Evolutionary conservation across 768 basidiomycete genomes (phyloP).

Genomic region (Lanmaoa pseudosensibilis): DNA sequence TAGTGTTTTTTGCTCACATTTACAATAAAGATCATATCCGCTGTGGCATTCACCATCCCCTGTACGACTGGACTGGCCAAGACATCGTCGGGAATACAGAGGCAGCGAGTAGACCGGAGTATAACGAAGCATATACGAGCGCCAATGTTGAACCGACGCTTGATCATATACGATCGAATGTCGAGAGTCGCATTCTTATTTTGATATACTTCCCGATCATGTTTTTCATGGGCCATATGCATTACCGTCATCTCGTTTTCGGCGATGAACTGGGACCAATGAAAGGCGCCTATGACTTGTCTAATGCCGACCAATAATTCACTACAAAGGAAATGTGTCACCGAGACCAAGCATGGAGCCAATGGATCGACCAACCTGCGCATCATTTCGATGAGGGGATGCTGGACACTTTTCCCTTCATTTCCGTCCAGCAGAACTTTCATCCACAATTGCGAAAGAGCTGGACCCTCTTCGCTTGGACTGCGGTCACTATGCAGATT

Average conservation of each 20-base stretch:
- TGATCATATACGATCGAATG: conserved; percentile 13
- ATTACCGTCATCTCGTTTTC: background rate
- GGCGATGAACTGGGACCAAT: conserved; percentile 12
- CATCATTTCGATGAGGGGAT: conserved; percentile 3
- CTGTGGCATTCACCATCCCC: conserved; percentile 9
- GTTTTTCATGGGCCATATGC: conserved; percentile 6
- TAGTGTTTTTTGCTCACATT: conserved; percentile 10
- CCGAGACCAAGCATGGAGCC: background rate
- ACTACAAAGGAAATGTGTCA: background rate
- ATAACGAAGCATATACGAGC: background rate
- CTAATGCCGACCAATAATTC: conserved; percentile 7
- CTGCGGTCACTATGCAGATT: background rate
- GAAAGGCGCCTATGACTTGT: conserved; percentile 5
- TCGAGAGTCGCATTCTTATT: background rate
- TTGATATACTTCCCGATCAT: conserved; percentile 2
- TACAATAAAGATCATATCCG: conserved; percentile 8
- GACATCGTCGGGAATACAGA: conserved; percentile 11
- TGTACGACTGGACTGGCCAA: conserved; percentile 5
- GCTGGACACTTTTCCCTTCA: background rate
- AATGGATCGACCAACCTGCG: conserved; percentile 5
- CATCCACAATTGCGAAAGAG: background rate
- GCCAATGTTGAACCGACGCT: conserved; percentile 11
- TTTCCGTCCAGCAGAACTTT: background rate
- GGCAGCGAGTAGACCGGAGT: background rate
- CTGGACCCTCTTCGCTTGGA: background rate